Conservation (phyloP, 2,329 filamentous ascomycete genomes). For the Phyllosticta ampelicida region DNA sequence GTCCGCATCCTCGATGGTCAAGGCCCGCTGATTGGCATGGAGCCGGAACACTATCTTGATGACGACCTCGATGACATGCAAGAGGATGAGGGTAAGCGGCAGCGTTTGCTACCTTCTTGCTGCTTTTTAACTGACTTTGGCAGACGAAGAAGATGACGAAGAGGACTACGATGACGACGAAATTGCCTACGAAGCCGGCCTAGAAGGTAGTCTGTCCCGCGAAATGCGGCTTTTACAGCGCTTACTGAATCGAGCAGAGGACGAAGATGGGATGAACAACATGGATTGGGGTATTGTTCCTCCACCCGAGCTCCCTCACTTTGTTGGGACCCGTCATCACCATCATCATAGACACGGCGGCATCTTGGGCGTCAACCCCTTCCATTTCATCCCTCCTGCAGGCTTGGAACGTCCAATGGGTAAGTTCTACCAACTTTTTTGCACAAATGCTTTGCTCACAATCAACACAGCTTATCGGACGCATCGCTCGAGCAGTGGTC, state of each 20-base stretch:
- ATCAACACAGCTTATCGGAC: slow-evolving; percentile 36
- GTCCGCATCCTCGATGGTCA: slow-evolving; percentile 25
- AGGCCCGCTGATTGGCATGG: slow-evolving; percentile 32
- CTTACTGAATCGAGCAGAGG: slow-evolving; percentile 19
- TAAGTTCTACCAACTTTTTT: slow-evolving; percentile 8
- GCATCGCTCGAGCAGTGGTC: slow-evolving; percentile 43
- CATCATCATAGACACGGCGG: slow-evolving; percentile 36
- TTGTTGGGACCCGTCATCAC: slow-evolving; percentile 31
- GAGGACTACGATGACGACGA: slow-evolving; percentile 62
- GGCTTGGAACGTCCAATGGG: slow-evolving; percentile 41
- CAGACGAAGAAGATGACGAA: slow-evolving; percentile 37
- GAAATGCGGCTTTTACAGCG: slow-evolving; percentile 6
- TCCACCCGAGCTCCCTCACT: slow-evolving; percentile 33
- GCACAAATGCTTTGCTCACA: slow-evolving; percentile 1
- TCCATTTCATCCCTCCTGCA: slow-evolving; percentile 27
- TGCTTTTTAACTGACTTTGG: slow-evolving; percentile 6
- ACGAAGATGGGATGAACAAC: slow-evolving; percentile 31
- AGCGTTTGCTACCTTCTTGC: neutral
- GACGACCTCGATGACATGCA: slow-evolving; percentile 51
- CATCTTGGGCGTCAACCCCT: slow-evolving; percentile 47
- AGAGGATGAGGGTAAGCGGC: slow-evolving; percentile 48
- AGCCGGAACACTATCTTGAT: slow-evolving; percentile 43
- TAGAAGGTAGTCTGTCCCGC: slow-evolving; percentile 26
- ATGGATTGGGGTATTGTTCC: slow-evolving; percentile 41
- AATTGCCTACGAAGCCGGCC: slow-evolving; percentile 45